phyloP scores from a whole-genome alignment of 768 basidiomycete species.

The Tricholomella constricta region DNA sequence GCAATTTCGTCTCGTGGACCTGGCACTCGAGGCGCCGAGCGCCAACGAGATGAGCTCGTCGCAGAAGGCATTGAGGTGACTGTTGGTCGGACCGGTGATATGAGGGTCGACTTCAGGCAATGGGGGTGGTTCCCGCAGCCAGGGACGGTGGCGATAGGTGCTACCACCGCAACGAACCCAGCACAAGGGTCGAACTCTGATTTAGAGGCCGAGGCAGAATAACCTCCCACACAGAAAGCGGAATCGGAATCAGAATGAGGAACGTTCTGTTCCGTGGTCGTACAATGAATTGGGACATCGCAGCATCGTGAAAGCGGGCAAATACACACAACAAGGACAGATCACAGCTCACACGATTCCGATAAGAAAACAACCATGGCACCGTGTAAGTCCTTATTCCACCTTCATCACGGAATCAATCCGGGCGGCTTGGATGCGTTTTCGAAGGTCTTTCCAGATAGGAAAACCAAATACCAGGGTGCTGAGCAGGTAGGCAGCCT shows the following conservation, averaged over 20 bases:
- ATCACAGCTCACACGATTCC: not conserved
- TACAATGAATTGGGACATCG: not conserved
- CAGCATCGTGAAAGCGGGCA: slow-evolving; percentile 4
- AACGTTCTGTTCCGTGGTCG: not conserved
- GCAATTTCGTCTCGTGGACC: slow-evolving; percentile 83
- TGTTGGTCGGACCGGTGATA: slow-evolving; percentile 53
- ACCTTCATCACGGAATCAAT: slow-evolving; percentile 84
- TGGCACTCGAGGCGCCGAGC: slow-evolving; percentile 74
- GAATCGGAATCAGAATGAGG: not conserved
- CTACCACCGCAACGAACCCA: not conserved
- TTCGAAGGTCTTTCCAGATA: slow-evolving; percentile 53
- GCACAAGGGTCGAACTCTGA: slow-evolving; percentile 10
- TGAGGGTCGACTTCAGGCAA: slow-evolving; percentile 54
- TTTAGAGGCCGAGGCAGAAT: slow-evolving; percentile 1
- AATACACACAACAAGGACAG: not conserved
- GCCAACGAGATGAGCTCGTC: slow-evolving; percentile 74
- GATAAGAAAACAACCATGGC: not conserved
- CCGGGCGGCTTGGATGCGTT: slow-evolving; percentile 62
- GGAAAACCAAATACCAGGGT: slow-evolving; percentile 60
- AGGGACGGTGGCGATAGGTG: slow-evolving; percentile 15
- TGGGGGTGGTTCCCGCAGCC: slow-evolving; percentile 71
- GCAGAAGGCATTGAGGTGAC: slow-evolving; percentile 83
- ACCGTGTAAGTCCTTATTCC: slow-evolving; percentile 35
- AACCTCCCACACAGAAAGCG: not conserved
- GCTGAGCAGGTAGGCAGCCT: slow-evolving; percentile 56